These are phyloP conservation scores for Aspergillus brasiliensis DNA, from an alignment of 2,329 filamentous ascomycete genomes.

Conservation along the genomic window DNA sequence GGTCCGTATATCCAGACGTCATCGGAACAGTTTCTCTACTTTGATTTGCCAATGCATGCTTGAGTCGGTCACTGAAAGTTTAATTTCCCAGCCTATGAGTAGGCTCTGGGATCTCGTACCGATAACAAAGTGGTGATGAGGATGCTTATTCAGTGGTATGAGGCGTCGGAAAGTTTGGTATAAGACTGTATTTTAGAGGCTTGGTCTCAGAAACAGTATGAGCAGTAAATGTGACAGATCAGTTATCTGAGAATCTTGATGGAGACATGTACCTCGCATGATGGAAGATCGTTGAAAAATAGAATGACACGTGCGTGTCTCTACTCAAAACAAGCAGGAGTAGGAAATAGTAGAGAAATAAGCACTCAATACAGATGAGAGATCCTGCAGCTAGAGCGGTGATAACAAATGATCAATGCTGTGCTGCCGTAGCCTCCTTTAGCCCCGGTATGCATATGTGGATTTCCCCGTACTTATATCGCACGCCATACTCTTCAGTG, in stretches of 20 bases:
- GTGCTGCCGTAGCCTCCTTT: neutral
- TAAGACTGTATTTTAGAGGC: neutral
- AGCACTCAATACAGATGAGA: neutral
- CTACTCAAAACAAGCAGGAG: neutral
- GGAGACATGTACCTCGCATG: neutral
- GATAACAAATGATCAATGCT: neutral
- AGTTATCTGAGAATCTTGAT: neutral
- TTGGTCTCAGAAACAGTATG: neutral
- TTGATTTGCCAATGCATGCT: neutral
- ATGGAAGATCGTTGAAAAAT: neutral
- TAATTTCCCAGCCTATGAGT: neutral
- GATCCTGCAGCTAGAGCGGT: neutral
- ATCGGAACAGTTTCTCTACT: neutral
- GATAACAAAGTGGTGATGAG: neutral
- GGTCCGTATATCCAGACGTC: neutral
- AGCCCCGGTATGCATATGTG: constrained; percentile 23
- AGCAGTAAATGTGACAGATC: neutral
- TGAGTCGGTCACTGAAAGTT: neutral
- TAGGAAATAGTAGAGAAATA: neutral
- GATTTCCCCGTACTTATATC: constrained; percentile 34
- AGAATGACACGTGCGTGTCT: neutral
- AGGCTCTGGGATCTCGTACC: neutral
- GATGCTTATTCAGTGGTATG: neutral
- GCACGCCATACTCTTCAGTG: constrained; percentile 19
- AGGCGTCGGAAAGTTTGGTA: neutral